A percentile compares a stretch with the other conserved stretches of the same genome.
phyloP scores from a whole-genome alignment of 805 yeast genomes.

The Nematodospora valgi region DNA sequence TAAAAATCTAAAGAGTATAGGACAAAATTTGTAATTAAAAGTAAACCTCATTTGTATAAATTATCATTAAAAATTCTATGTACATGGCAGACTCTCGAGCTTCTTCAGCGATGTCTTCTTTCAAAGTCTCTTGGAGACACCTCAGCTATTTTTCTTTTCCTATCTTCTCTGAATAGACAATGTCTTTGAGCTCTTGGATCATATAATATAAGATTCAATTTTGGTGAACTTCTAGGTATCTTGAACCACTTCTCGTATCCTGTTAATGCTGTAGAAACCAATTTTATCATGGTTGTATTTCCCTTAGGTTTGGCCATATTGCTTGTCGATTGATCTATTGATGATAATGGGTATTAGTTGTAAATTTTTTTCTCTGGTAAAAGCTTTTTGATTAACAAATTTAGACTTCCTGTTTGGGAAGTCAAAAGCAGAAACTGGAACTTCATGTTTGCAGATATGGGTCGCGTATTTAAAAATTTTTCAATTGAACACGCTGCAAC shows the following conservation, averaged over 20 bases:
- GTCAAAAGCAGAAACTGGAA: too few species aligned
- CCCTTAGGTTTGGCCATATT: constrained; percentile 50
- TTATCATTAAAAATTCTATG: constrained; percentile 1
- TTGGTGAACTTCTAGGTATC: constrained; percentile 78
- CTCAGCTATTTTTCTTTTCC: constrained; percentile 75
- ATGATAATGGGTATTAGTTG: too few species aligned
- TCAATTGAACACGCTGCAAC: too few species aligned
- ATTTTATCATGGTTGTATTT: constrained; percentile 77
- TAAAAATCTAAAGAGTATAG: constrained; percentile 4
- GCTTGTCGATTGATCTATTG: background rate
- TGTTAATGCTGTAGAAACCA: constrained; percentile 86
- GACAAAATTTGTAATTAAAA: constrained; percentile 1
- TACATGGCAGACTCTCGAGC: constrained; percentile 3
- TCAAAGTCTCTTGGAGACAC: constrained; percentile 32
- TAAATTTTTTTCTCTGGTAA: background rate
- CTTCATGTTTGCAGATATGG: too few species aligned
- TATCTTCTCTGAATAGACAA: constrained; percentile 84
- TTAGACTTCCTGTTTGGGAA: too few species aligned
- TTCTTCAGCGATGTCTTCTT: constrained; percentile 18
- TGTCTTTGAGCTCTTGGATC: constrained; percentile 87
- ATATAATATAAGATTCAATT: constrained; percentile 77
- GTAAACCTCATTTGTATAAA: background rate
- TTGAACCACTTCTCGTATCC: constrained; percentile 80
- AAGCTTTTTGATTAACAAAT: too few species aligned
- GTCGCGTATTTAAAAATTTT: too few species aligned